These are phyloP conservation scores for Aureobasidium melanogenum DNA, from an alignment of 2,329 filamentous ascomycete species.

Conservation along the genomic window DNA sequence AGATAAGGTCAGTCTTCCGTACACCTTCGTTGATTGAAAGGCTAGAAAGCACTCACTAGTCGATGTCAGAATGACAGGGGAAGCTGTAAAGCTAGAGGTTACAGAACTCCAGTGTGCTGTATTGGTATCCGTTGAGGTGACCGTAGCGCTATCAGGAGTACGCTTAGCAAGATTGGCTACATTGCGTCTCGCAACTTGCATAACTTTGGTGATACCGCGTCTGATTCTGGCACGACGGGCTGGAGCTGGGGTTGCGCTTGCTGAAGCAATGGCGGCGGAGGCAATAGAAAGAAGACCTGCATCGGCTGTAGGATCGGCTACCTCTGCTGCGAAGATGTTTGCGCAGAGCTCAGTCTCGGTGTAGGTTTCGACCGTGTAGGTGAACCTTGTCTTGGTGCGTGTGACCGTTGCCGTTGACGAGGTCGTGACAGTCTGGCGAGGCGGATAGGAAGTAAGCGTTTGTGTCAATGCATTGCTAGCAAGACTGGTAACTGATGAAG, in stretches of 20 bases:
- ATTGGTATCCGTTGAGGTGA: slow-evolving; percentile 23
- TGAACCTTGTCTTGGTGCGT: background rate
- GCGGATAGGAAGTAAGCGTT: slow-evolving; percentile 7
- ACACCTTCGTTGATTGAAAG: too few relatives aligned
- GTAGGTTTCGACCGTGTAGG: slow-evolving; percentile 16
- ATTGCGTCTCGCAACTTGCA: background rate
- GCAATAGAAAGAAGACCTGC: background rate
- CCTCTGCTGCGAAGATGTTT: slow-evolving; percentile 14
- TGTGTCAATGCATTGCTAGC: slow-evolving; percentile 21
- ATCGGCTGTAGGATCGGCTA: slow-evolving; percentile 1
- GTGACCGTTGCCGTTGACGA: slow-evolving; percentile 4
- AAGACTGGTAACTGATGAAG: slow-evolving; percentile 17
- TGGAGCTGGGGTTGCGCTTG: background rate
- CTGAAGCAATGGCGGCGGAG: background rate
- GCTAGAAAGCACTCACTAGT: background rate
- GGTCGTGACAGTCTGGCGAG: slow-evolving; percentile 14
- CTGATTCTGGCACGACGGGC: background rate
- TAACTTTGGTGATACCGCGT: background rate
- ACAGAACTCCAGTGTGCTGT: slow-evolving; percentile 16
- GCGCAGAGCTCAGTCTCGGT: slow-evolving; percentile 26
- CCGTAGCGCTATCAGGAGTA: slow-evolving; percentile 28
- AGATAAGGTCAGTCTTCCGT: background rate
- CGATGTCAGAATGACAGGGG: slow-evolving; percentile 19
- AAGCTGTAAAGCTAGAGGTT: slow-evolving; percentile 19
- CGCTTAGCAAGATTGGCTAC: slow-evolving; percentile 17